Evolutionary conservation across 306 rosid genomes (phyloP).

Genomic region (Leucaena leucocephala): DNA sequence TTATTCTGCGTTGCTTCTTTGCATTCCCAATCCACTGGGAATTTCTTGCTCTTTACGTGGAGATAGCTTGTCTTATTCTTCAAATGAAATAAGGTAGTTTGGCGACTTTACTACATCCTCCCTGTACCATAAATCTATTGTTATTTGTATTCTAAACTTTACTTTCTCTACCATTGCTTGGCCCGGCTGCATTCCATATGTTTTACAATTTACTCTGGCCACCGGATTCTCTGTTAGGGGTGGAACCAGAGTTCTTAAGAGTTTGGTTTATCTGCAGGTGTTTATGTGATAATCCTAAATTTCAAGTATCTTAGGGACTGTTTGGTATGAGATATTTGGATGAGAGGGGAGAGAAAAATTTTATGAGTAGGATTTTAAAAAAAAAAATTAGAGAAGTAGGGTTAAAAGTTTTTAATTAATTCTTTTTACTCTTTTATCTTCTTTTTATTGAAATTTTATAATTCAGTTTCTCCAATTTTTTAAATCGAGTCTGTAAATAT

Average conservation of each 20-base stretch:
- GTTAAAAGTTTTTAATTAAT: too few species aligned
- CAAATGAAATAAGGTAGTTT: background rate
- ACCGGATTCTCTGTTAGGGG: background rate
- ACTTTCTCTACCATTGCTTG: background rate
- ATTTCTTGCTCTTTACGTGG: background rate
- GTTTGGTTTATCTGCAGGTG: background rate
- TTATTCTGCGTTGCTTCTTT: background rate
- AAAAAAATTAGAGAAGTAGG: too few species aligned
- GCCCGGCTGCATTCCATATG: background rate
- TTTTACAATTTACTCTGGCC: background rate
- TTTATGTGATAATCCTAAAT: background rate
- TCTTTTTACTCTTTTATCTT: too few species aligned
- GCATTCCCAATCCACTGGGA: background rate
- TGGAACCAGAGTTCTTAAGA: background rate
- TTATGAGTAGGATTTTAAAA: too few species aligned
- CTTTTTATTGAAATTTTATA: too few species aligned
- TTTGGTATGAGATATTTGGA: too few species aligned
- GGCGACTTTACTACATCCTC: background rate
- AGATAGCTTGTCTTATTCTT: background rate
- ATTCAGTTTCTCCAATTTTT: too few species aligned
- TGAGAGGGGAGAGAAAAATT: too few species aligned
- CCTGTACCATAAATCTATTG: background rate
- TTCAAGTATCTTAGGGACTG: background rate
- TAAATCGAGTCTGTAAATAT: too few species aligned
- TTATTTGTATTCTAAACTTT: background rate